A percentile compares a stretch with the other conserved stretches of the same genome.
These are phyloP conservation scores for Cutaneotrichosporon sp. DNA, from an alignment of 1,284 basidiomycete genomes.

Conservation along the genomic window DNA sequence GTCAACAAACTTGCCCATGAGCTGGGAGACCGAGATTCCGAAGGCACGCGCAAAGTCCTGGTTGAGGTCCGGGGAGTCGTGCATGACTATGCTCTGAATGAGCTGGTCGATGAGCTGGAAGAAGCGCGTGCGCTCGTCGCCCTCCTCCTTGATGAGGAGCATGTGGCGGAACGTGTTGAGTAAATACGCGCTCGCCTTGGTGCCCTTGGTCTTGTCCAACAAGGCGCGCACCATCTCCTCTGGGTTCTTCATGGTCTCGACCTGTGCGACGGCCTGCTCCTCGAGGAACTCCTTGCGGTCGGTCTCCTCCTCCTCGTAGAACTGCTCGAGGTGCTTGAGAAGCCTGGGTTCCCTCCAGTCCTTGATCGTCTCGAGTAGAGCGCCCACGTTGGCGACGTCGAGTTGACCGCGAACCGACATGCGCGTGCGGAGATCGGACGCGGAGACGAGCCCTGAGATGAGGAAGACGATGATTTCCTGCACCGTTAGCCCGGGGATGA, in stretches of 20 bases:
- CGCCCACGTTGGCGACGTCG: conserved; percentile 78
- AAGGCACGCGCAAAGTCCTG: conserved; percentile 80
- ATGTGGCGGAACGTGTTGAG: conserved; percentile 91
- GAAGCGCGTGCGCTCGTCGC: conserved; percentile 77
- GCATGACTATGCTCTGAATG: conserved; percentile 88
- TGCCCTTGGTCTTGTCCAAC: conserved; percentile 69
- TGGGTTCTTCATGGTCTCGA: conserved; percentile 73
- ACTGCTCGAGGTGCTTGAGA: conserved; percentile 67
- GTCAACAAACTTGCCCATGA: conserved; percentile 89
- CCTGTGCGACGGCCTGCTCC: conserved; percentile 70
- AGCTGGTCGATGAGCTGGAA: conserved; percentile 94
- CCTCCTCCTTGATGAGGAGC: conserved; percentile 85
- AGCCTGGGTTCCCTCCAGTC: conserved; percentile 63
- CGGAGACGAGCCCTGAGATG: conserved; percentile 32
- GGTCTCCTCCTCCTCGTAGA: conserved; percentile 69
- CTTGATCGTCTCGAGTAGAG: conserved; percentile 72
- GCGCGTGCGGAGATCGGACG: conserved; percentile 45
- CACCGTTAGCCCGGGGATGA: background rate
- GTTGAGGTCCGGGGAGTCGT: conserved; percentile 67
- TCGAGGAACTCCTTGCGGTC: conserved; percentile 79
- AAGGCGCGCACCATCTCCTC: conserved; percentile 87
- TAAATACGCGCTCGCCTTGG: conserved; percentile 82
- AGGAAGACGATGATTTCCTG: conserved; percentile 41
- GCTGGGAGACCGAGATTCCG: conserved; percentile 83
- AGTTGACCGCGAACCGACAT: conserved; percentile 64